Evolutionary conservation across 2,329 filamentous ascomycete species (phyloP).

Genomic region (Ophiostoma ips): DNA sequence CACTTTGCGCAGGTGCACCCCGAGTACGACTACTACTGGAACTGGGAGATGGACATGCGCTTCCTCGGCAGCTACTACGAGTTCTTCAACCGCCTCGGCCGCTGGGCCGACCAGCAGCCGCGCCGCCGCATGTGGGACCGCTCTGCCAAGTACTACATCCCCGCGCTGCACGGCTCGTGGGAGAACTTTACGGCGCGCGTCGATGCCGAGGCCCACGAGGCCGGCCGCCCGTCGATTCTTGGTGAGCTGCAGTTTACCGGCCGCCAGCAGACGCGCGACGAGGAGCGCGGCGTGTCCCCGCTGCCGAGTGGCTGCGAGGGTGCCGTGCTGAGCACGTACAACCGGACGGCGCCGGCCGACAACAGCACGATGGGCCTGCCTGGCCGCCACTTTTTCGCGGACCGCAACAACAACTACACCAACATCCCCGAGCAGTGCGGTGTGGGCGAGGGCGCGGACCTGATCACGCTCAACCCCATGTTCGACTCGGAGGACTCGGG

Average conservation of each 20-base stretch:
- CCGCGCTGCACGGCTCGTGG: conserved; percentile 54
- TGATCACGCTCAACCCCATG: conserved; percentile 4
- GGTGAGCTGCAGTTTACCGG: conserved; percentile 47
- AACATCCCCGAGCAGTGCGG: conserved; percentile 38
- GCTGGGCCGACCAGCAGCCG: conserved; percentile 54
- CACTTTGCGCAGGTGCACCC: conserved; percentile 49
- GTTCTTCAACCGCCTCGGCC: conserved; percentile 51
- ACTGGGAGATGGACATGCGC: conserved; percentile 57
- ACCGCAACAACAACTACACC: conserved; percentile 12
- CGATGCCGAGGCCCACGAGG: conserved; percentile 41
- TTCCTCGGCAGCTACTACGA: conserved; percentile 57
- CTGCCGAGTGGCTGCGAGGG: conserved; percentile 40
- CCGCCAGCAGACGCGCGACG: conserved; percentile 31
- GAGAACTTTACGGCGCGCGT: conserved; percentile 57
- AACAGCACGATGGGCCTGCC: background rate
- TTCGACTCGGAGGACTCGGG: conserved; percentile 58
- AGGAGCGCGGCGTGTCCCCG: conserved; percentile 36
- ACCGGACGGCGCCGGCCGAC: conserved; percentile 8
- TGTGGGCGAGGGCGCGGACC: conserved; percentile 37
- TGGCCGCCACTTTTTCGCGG: conserved; percentile 10
- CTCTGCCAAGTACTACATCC: conserved; percentile 63
- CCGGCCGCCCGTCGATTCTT: conserved; percentile 46
- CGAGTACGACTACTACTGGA: conserved; percentile 55
- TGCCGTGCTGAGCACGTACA: conserved; percentile 24
- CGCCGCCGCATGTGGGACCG: conserved; percentile 67